Conservation (phyloP, 1,284 basidiomycete genomes). For the Tilletia walkeri region DNA sequence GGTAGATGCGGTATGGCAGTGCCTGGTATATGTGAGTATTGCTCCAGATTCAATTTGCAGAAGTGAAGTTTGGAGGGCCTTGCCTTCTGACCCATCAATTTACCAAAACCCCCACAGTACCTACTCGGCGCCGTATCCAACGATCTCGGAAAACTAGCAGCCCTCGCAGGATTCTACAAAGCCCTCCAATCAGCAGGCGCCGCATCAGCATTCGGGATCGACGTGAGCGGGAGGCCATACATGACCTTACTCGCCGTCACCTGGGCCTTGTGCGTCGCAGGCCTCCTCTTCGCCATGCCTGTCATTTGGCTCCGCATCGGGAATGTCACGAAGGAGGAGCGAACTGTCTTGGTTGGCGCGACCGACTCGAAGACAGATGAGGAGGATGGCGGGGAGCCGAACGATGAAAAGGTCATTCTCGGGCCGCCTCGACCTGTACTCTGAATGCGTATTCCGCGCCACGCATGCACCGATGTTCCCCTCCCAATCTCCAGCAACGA, state of each 20-base stretch:
- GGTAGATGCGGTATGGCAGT: constrained; percentile 40
- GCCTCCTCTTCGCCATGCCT: constrained; percentile 38
- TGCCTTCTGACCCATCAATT: too few species aligned
- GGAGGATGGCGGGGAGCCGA: not conserved
- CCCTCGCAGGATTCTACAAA: constrained; percentile 36
- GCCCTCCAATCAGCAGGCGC: constrained; percentile 43
- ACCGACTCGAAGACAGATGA: not conserved
- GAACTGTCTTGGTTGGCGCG: not conserved
- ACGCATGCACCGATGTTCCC: too few species aligned
- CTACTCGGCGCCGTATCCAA: constrained; percentile 46
- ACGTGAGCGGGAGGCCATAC: constrained; percentile 35
- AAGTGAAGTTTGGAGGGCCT: too few species aligned
- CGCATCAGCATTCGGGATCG: constrained; percentile 40
- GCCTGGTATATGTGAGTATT: not conserved
- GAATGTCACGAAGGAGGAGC: constrained; percentile 23
- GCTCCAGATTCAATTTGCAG: too few species aligned
- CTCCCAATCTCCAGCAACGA: too few species aligned
- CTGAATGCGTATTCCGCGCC: not conserved
- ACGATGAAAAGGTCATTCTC: not conserved
- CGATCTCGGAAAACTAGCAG: constrained; percentile 44
- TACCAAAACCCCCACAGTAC: constrained; percentile 23
- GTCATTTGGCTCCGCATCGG: constrained; percentile 38
- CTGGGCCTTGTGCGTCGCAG: constrained; percentile 41
- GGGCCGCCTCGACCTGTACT: not conserved
- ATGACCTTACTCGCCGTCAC: constrained; percentile 46